Conservation (phyloP, 2,329 filamentous ascomycete genomes). For the Paecilomyces sp. region DNA sequence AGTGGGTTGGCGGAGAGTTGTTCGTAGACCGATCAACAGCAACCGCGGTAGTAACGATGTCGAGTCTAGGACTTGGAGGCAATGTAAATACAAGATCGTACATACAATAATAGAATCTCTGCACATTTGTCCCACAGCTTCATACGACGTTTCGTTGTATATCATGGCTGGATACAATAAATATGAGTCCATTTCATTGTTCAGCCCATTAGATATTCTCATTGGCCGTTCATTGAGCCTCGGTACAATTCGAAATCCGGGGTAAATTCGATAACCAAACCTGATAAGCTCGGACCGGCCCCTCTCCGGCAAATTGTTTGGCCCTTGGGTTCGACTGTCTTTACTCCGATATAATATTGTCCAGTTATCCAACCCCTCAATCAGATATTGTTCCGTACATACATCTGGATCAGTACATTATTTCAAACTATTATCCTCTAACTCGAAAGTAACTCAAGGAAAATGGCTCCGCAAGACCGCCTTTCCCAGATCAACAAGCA, state of each 20-base stretch:
- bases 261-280: not conserved
- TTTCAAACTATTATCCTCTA: not conserved
- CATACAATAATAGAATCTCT: not conserved
- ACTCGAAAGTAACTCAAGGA: not conserved
- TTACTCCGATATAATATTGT: too few relatives aligned
- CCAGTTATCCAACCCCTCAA: too few relatives aligned
- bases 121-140: not conserved
- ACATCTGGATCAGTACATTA: not conserved
- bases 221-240: not conserved
- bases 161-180: not conserved
- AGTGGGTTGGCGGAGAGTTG: slow-evolving; percentile 50
- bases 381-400: too few relatives aligned
- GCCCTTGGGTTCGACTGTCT: too few relatives aligned
- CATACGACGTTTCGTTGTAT: not conserved
- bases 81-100: not conserved
- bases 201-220: not conserved
- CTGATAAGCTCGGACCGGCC: not conserved
- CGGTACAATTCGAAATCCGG: not conserved
- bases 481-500: slow-evolving; percentile 67
- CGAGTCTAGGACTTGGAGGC: not conserved
- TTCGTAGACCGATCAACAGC: slow-evolving; percentile 9
- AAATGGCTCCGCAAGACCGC: slow-evolving; percentile 47
- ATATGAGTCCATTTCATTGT: not conserved
- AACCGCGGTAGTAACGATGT: not conserved
- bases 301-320: too few relatives aligned